Evolutionary conservation across 352 stramenopile genomes (phyloP), one percentile per base, ranked within the genome.

Genomic region (Stramenopiles sp.): DNA sequence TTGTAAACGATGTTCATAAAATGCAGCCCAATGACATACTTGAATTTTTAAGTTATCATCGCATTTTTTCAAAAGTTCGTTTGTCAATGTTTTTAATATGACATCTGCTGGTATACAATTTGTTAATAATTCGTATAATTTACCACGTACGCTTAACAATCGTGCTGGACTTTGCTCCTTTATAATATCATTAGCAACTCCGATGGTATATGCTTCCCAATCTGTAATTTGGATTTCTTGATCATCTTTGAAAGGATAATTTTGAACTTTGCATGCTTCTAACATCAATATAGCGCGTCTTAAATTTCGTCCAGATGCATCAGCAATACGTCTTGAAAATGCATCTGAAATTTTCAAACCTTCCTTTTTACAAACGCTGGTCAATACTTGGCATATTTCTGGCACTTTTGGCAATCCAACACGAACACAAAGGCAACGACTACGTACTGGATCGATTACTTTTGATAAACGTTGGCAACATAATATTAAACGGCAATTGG

Each of bases 61-160:
- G 63, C 98, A 83, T 33, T 90, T 93, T 65, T 85, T 92, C 78
- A 98, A 88, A 63, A 99, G 88, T 81, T 98, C 93, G 77, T 84
- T 82, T 1, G 83, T 82, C 4, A 96, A 81, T 32, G 87, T 92
- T 79, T 96, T 94, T 33, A 99, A 84, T 81, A 99, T 98, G 13
- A 98, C 87, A 80, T 97, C 91, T 7, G 94, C 91, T 32, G 96
- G 96, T 78, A 99, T 98, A 84, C 96, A 99, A 83, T 98, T 98
- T 43, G 95, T 92, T 1, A 99, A 84, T 27, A 99, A 86, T 82
- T 99, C 95, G 86, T 99, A 99, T 43, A 99, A 86, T 86, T 97
- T 98, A 81, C 97, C 93, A 30, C 96, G 87, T 27, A 88, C 88
- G 78, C 91, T 91, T 32, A 98, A 86, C 0, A 99, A 86, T 1